Percentiles rank a stretch among this genome's conserved stretches.
These are phyloP conservation scores for Plasmodium knowlesi DNA, from an alignment of 169 alveolate species.

Conservation along the genomic window DNA sequence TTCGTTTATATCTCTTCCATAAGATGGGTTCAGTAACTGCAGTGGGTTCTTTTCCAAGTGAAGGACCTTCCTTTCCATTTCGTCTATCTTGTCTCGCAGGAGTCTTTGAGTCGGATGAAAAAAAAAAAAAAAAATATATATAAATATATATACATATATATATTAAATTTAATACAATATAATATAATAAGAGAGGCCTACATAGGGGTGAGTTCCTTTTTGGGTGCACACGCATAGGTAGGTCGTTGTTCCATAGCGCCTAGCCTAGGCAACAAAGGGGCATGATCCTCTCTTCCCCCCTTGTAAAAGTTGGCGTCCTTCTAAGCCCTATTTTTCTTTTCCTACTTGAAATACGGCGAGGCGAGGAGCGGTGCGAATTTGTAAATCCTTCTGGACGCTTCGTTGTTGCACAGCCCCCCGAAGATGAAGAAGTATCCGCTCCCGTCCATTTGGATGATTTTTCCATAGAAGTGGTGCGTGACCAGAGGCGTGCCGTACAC, in stretches of 20 bases:
- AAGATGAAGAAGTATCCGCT: conserved; percentile 67
- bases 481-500: conserved; percentile 52
- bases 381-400: conserved; percentile 22
- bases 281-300: background rate
- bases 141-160: too few species aligned
- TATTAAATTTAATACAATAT: too few species aligned
- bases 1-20: conserved; percentile 39
- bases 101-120: background rate
- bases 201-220: background rate
- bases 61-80: background rate
- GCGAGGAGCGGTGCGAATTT: conserved; percentile 45
- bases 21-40: background rate
- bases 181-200: background rate
- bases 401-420: conserved; percentile 71
- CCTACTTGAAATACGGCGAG: conserved; percentile 22
- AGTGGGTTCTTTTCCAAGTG: conserved; percentile 20
- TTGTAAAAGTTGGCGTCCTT: background rate
- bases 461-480: conserved; percentile 64
- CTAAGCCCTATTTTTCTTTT: background rate
- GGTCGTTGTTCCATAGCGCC: background rate
- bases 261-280: background rate
- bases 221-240: background rate
- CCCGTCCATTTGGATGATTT: conserved; percentile 43
- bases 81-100: conserved; percentile 19
- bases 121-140: too few species aligned